Evolutionary conservation across 345 rosid genomes (phyloP).

Genomic region (Salix purpurea): DNA sequence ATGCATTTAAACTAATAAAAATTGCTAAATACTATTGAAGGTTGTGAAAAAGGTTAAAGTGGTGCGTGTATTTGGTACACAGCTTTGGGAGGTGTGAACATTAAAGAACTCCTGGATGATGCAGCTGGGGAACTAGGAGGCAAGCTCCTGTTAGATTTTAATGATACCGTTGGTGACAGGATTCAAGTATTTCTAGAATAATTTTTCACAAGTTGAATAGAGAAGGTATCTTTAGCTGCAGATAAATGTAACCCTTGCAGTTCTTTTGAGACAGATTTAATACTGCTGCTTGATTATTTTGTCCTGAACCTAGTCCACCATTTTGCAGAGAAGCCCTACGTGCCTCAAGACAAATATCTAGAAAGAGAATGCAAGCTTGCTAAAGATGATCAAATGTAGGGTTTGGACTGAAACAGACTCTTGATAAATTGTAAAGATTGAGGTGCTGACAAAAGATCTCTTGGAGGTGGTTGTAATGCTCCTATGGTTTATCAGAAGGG

Average conservation of each 20-base stretch:
- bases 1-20: background rate
- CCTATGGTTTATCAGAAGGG: too few species aligned
- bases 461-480: too few species aligned
- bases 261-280: too few species aligned
- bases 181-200: slow-evolving; percentile 85
- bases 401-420: too few species aligned
- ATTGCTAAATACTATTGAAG: background rate
- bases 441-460: too few species aligned
- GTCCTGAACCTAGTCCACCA: background rate
- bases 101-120: slow-evolving; percentile 67
- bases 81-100: slow-evolving; percentile 85
- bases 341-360: too few species aligned
- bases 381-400: too few species aligned
- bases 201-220: background rate
- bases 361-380: too few species aligned
- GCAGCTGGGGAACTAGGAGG: slow-evolving; percentile 80
- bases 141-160: slow-evolving; percentile 68
- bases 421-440: too few species aligned
- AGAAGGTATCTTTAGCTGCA: background rate
- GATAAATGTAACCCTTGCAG: too few species aligned
- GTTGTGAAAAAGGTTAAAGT: background rate
- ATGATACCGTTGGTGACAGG: slow-evolving; percentile 74
- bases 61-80: slow-evolving; percentile 4
- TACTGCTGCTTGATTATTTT: background rate
- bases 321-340: too few species aligned